Percentiles rank a stretch among this genome's conserved stretches.
phyloP scores from a whole-genome alignment of 129 eudicot genomes.

The Gnaphalium uliginosum region DNA sequence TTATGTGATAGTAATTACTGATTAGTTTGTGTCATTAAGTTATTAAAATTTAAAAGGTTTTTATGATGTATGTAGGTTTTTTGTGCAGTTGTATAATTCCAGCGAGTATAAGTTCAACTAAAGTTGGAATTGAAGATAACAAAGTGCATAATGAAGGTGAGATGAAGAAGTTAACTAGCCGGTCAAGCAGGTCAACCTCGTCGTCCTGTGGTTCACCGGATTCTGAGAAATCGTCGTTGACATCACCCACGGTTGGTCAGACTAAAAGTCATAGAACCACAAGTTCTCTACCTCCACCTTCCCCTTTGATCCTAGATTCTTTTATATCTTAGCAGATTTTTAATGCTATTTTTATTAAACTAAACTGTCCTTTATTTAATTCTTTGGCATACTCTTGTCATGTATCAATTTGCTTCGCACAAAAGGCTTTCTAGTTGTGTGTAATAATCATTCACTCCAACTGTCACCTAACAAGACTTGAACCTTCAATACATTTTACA shows the following conservation, averaged over 20 bases:
- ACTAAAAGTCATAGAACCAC: conserved; percentile 28
- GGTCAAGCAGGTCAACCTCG: conserved; percentile 40
- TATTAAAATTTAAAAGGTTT: not conserved
- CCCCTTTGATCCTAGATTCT: conserved; percentile 50
- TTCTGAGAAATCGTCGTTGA: conserved; percentile 33
- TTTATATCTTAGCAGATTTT: conserved; percentile 33
- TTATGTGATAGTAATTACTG: not conserved
- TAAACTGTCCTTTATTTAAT: conserved; percentile 14
- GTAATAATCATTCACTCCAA: conserved; percentile 24
- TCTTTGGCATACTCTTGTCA: not conserved
- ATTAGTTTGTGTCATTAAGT: too few species aligned
- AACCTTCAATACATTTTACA: conserved; percentile 20
- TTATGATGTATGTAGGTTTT: conserved; percentile 43
- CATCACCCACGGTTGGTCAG: conserved; percentile 31
- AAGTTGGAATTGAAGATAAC: conserved; percentile 62
- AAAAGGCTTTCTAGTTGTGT: conserved; percentile 24
- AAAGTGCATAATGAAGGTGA: conserved; percentile 48
- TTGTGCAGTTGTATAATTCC: conserved; percentile 83
- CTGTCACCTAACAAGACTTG: conserved; percentile 25
- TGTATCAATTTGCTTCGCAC: conserved; percentile 9
- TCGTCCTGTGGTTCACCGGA: conserved; percentile 43
- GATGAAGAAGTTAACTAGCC: conserved; percentile 48
- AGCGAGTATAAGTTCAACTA: conserved; percentile 55
- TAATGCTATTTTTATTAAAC: conserved; percentile 13
- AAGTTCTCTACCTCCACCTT: conserved; percentile 39